A percentile compares a stretch with the other conserved stretches of the same genome.
phyloP scores from a whole-genome alignment of 768 basidiomycete species.

The Auricularia auricula-judae region DNA sequence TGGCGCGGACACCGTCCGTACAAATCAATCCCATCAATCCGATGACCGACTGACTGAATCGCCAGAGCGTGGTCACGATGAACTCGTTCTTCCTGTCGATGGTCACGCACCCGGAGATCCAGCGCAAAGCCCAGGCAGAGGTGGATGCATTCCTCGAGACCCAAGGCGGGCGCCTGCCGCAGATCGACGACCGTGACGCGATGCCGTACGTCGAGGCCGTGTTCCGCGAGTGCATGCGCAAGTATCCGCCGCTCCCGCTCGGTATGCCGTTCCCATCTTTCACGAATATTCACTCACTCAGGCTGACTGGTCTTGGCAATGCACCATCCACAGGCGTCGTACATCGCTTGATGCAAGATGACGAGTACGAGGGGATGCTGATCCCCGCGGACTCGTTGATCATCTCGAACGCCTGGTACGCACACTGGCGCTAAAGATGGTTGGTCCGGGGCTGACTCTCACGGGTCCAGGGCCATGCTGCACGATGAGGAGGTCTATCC shows the following conservation, averaged over 20 bases:
- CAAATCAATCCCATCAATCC: background rate
- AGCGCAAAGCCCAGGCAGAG: conserved; percentile 4
- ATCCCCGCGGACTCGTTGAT: background rate
- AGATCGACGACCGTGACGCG: conserved; percentile 41
- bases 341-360: conserved; percentile 3
- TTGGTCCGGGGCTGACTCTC: too few relatives aligned
- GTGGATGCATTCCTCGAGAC: background rate
- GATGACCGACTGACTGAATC: background rate
- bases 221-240: conserved; percentile 44
- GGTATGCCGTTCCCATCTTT: conserved; percentile 21
- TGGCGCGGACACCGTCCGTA: background rate
- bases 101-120: conserved; percentile 16
- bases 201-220: conserved; percentile 53
- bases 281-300: background rate
- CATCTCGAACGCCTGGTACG: background rate
- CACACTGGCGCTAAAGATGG: too few relatives aligned
- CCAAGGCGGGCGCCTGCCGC: background rate
- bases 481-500: conserved; percentile 38
- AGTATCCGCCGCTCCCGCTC: conserved; percentile 47
- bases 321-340: background rate
- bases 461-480: conserved; percentile 19
- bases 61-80: conserved; percentile 4
- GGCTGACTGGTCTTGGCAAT: background rate
- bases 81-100: conserved; percentile 12
- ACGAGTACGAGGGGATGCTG: conserved; percentile 2